phyloP scores from a whole-genome alignment of 441 rosid genomes.

The Brassica balearica region DNA sequence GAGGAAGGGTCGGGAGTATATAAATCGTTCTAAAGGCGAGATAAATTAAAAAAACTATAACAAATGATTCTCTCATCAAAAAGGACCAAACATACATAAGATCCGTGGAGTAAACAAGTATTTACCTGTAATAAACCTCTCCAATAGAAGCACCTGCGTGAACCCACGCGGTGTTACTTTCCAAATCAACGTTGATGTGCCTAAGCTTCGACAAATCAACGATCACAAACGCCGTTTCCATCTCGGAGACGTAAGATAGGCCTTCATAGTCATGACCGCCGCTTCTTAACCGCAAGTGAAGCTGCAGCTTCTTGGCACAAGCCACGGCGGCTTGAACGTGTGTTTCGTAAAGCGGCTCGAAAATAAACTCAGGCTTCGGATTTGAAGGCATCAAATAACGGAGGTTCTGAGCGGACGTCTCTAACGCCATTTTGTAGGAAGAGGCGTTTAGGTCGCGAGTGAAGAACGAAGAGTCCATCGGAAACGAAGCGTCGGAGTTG shows the following conservation, averaged over 20 bases:
- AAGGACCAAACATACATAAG: background rate
- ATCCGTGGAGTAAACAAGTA: background rate
- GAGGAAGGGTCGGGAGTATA: background rate
- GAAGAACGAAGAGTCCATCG: slow-evolving; percentile 43
- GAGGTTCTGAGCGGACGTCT: slow-evolving; percentile 48
- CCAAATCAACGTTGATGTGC: slow-evolving; percentile 43
- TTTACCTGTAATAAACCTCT: slow-evolving; percentile 50
- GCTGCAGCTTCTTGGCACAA: slow-evolving; percentile 46
- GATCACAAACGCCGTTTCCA: slow-evolving; percentile 46
- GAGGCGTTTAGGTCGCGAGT: slow-evolving; percentile 44
- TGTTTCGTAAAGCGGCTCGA: slow-evolving; percentile 51
- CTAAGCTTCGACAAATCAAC: slow-evolving; percentile 53
- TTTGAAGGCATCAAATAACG: slow-evolving; percentile 45
- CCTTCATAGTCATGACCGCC: slow-evolving; percentile 53
- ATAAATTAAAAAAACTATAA: background rate
- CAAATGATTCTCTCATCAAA: background rate
- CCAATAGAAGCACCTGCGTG: slow-evolving; percentile 56
- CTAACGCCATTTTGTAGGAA: slow-evolving; percentile 36
- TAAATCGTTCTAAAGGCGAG: background rate
- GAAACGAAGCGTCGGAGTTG: slow-evolving; percentile 42
- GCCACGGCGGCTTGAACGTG: slow-evolving; percentile 53
- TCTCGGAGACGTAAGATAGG: slow-evolving; percentile 49
- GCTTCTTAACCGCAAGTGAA: slow-evolving; percentile 53
- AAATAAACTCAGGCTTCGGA: slow-evolving; percentile 51
- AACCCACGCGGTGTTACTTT: slow-evolving; percentile 54